phyloP scores from a whole-genome alignment of 768 basidiomycete genomes.

The Hericium alpestre region DNA sequence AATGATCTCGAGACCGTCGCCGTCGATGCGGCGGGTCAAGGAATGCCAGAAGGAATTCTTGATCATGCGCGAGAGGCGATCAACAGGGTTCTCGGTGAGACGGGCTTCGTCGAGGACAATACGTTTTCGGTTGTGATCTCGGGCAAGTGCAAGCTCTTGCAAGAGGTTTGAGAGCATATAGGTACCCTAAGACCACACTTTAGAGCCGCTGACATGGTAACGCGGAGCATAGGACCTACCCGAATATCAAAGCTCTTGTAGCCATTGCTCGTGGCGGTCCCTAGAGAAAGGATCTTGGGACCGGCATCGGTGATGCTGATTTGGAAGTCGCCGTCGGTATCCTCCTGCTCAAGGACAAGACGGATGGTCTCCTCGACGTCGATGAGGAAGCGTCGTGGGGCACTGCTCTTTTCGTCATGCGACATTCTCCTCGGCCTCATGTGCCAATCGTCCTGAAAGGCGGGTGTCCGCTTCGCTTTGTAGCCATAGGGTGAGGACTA shows the following conservation, averaged over 20 bases:
- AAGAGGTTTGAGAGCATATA: slow-evolving; percentile 98
- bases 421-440: slow-evolving; percentile 70
- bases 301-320: slow-evolving; percentile 95
- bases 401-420: slow-evolving; percentile 82
- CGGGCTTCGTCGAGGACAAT: slow-evolving; percentile 99
- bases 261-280: slow-evolving; percentile 94
- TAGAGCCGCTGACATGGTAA: too few relatives aligned
- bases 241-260: slow-evolving; percentile 97
- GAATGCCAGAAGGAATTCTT: slow-evolving; percentile 98
- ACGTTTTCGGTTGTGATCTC: slow-evolving; percentile 88
- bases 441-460: slow-evolving; percentile 72
- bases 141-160: slow-evolving; percentile 95
- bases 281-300: slow-evolving; percentile 90
- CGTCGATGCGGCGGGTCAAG: slow-evolving; percentile 91
- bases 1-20: slow-evolving; percentile 93
- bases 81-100: slow-evolving; percentile 93
- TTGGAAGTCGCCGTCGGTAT: slow-evolving; percentile 94
- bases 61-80: slow-evolving; percentile 95
- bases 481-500: slow-evolving; percentile 10
- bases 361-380: slow-evolving; percentile 98
- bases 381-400: slow-evolving; percentile 83
- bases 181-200: slow-evolving; percentile 52
- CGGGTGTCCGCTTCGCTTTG: slow-evolving; percentile 51
- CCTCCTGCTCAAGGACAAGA: slow-evolving; percentile 92
- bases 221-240: slow-evolving; percentile 29